These are phyloP conservation scores for Alternaria solani DNA, from an alignment of 2,329 filamentous ascomycete genomes.

Conservation along the genomic window DNA sequence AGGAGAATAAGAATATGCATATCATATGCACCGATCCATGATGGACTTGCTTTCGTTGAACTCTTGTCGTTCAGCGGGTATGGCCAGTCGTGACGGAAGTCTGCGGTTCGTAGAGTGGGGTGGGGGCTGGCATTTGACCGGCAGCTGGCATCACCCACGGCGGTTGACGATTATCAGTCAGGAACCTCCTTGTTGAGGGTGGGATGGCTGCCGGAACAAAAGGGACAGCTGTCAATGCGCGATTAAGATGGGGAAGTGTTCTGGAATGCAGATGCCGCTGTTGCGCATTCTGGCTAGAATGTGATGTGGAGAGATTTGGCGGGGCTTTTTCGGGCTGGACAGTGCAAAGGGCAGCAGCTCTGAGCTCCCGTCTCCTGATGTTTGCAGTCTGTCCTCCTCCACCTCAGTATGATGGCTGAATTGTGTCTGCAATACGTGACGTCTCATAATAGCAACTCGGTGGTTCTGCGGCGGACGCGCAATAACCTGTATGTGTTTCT, in stretches of 20 bases:
- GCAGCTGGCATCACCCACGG: conserved; percentile 9
- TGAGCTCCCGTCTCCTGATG: background rate
- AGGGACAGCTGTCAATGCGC: conserved; percentile 15
- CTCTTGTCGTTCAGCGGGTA: background rate
- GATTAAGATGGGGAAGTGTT: conserved; percentile 14
- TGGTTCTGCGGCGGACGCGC: conserved; percentile 14
- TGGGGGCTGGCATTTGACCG: conserved; percentile 5
- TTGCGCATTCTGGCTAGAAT: conserved; percentile 3
- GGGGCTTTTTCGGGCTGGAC: conserved; percentile 9
- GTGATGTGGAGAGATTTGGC: conserved; percentile 1
- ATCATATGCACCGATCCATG: conserved; percentile 6
- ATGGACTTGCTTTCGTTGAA: conserved; percentile 2
- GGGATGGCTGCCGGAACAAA: conserved; percentile 4
- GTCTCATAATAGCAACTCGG: conserved; percentile 4
- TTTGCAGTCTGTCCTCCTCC: background rate
- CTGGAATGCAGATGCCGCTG: conserved; percentile 12
- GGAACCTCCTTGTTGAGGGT: conserved; percentile 4
- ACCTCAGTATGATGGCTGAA: background rate
- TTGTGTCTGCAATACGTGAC: background rate
- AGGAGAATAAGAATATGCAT: conserved; percentile 16
- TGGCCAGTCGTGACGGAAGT: background rate
- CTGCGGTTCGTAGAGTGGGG: background rate
- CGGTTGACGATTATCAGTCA: background rate
- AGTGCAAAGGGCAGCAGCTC: background rate
- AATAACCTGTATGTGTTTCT: background rate